Evolutionary conservation across 192 early-diverging fungal genomes (phyloP).

Genomic region (Entomortierella beljakovae): DNA sequence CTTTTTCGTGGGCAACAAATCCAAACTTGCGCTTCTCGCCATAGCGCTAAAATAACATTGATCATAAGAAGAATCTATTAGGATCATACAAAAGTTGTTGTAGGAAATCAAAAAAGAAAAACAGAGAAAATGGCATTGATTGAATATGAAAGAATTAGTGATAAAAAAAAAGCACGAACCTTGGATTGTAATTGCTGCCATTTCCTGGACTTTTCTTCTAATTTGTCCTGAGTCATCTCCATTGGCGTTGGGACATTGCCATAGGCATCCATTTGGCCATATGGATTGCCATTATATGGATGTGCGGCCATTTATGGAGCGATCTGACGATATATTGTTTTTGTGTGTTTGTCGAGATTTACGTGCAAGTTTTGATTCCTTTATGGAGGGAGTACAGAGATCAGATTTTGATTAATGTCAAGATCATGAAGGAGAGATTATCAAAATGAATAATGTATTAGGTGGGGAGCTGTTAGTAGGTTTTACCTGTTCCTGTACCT

Average conservation of each 20-base stretch:
- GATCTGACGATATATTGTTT: slow-evolving; percentile 22
- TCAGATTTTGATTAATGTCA: neutral
- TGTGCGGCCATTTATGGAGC: slow-evolving; percentile 40
- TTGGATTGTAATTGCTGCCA: slow-evolving; percentile 94
- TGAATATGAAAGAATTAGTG: neutral
- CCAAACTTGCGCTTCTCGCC: slow-evolving; percentile 96
- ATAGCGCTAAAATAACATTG: slow-evolving; percentile 68
- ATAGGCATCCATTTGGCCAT: slow-evolving; percentile 36
- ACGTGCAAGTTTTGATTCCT: slow-evolving; percentile 6
- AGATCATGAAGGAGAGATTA: too few species aligned
- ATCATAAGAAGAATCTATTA: neutral
- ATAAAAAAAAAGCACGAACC: slow-evolving; percentile 14
- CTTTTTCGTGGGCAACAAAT: slow-evolving; percentile 94
- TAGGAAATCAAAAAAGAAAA: neutral
- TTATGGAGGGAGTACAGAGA: neutral
- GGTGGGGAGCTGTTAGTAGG: neutral
- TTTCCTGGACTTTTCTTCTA: slow-evolving; percentile 86
- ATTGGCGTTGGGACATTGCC: slow-evolving; percentile 40
- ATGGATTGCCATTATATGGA: slow-evolving; percentile 38
- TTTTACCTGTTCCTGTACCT: neutral
- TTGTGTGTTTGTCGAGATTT: slow-evolving; percentile 3
- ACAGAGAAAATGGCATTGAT: neutral
- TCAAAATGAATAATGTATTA: neutral
- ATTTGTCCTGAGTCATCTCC: slow-evolving; percentile 62
- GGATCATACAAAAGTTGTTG: neutral